phyloP scores from a whole-genome alignment of 2,329 filamentous ascomycete species.

The Aspergillus sp. region DNA sequence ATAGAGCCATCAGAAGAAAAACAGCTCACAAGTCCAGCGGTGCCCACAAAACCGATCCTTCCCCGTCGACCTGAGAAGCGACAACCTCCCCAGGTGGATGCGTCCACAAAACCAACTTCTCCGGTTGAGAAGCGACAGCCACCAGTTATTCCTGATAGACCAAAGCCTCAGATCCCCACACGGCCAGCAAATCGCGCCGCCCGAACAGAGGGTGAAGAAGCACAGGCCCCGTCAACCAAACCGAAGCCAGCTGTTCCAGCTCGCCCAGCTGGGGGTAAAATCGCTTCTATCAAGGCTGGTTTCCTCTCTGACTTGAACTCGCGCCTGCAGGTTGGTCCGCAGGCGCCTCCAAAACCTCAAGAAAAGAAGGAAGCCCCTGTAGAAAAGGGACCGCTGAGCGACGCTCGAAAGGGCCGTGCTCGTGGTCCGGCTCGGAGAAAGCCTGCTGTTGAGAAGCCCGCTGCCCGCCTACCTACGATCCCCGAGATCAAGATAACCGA shows the following conservation, averaged over 20 bases:
- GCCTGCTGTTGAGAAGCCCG: slow-evolving; percentile 60
- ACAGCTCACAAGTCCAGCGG: slow-evolving; percentile 45
- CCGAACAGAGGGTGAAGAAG: slow-evolving; percentile 31
- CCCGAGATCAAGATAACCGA: slow-evolving; percentile 41
- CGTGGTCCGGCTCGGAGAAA: slow-evolving; percentile 80
- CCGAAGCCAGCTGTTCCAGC: slow-evolving; percentile 81
- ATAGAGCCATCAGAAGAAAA: slow-evolving; percentile 53
- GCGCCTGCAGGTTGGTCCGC: slow-evolving; percentile 81
- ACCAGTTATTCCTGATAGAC: slow-evolving; percentile 56
- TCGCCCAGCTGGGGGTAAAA: slow-evolving; percentile 77
- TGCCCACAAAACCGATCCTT: slow-evolving; percentile 33
- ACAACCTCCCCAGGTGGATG: slow-evolving; percentile 31
- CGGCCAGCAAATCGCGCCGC: slow-evolving; percentile 58
- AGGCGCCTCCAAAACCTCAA: slow-evolving; percentile 67
- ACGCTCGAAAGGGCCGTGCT: slow-evolving; percentile 87
- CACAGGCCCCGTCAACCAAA: slow-evolving; percentile 50
- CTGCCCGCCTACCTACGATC: slow-evolving; percentile 31
- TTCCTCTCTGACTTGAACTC: slow-evolving; percentile 95
- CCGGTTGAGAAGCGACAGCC: slow-evolving; percentile 52
- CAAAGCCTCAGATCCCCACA: slow-evolving; percentile 66
- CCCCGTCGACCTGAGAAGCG: slow-evolving; percentile 38
- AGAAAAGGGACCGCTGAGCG: slow-evolving; percentile 76
- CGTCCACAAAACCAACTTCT: slow-evolving; percentile 41
- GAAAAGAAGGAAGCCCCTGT: slow-evolving; percentile 62
- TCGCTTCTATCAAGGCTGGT: slow-evolving; percentile 83